Percentiles rank a stretch among this genome's conserved stretches.
Evolutionary conservation across 176 grass and related monocot genomes (phyloP).

Genomic region (Oryza longistaminata): DNA sequence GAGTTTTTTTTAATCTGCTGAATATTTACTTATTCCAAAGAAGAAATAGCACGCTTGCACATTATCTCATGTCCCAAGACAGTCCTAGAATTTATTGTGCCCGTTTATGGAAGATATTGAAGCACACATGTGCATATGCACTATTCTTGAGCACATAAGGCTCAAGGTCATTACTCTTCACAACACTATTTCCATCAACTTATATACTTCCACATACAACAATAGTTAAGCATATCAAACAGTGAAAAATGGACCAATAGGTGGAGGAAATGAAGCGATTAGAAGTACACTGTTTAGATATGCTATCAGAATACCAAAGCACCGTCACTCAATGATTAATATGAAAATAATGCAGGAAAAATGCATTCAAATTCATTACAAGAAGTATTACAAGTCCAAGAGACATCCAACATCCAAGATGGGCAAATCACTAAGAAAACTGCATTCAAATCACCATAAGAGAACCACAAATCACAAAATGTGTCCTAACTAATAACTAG

Average conservation of each 20-base stretch:
- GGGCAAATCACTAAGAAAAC: background rate
- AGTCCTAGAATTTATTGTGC: background rate
- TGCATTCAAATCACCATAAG: background rate
- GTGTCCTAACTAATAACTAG: background rate
- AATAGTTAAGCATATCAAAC: slow-evolving; percentile 10
- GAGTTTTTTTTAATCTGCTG: background rate
- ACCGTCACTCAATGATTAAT: background rate
- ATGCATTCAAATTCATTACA: background rate
- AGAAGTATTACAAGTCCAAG: background rate
- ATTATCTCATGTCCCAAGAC: background rate
- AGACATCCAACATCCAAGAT: background rate
- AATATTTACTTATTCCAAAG: slow-evolving; percentile 5
- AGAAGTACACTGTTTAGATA: background rate
- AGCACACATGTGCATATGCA: background rate
- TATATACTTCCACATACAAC: slow-evolving; percentile 4
- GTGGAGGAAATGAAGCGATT: background rate
- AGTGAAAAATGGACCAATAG: background rate
- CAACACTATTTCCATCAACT: background rate
- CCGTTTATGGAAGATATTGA: background rate
- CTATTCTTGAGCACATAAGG: background rate
- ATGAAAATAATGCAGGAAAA: background rate
- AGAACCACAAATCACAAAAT: background rate
- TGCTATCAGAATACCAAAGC: slow-evolving; percentile 11
- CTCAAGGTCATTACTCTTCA: background rate
- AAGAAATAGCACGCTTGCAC: background rate